Conservation (phyloP, 306 rosid species). For the Castanea mollissima region DNA sequence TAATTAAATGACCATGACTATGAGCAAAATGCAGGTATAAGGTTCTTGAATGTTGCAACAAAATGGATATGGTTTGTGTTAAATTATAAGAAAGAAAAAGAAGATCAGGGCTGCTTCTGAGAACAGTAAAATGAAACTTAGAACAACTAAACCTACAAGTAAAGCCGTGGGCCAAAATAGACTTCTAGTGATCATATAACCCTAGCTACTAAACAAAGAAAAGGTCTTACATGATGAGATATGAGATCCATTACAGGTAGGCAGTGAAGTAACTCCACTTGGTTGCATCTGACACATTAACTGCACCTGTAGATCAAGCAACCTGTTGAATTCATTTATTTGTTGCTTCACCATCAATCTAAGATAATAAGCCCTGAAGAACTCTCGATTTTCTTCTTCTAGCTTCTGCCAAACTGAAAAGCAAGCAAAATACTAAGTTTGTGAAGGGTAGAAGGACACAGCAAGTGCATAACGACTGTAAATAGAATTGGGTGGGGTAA, state of each 20-base stretch:
- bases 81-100: neutral
- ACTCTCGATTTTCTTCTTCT: constrained; percentile 86
- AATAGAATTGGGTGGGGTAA: neutral
- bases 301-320: constrained; percentile 69
- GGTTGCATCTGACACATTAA: constrained; percentile 62
- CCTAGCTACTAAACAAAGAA: no score
- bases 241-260: constrained; percentile 71
- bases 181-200: neutral
- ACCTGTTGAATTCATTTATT: constrained; percentile 74
- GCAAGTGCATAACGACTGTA: neutral
- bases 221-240: constrained; percentile 48
- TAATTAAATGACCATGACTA: neutral
- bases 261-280: constrained; percentile 47
- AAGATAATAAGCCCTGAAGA: constrained; percentile 83
- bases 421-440: constrained; percentile 14
- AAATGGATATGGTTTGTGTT: neutral
- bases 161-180: neutral
- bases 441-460: neutral
- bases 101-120: neutral
- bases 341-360: constrained; percentile 84
- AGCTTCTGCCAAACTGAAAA: constrained; percentile 94
- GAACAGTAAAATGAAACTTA: neutral
- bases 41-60: neutral
- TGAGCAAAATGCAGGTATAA: neutral
- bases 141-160: neutral